A percentile compares a stretch with the other conserved stretches of the same genome.
Conservation (phyloP, 1,284 basidiomycete species). For the Sanguinoderma infundibulare region DNA sequence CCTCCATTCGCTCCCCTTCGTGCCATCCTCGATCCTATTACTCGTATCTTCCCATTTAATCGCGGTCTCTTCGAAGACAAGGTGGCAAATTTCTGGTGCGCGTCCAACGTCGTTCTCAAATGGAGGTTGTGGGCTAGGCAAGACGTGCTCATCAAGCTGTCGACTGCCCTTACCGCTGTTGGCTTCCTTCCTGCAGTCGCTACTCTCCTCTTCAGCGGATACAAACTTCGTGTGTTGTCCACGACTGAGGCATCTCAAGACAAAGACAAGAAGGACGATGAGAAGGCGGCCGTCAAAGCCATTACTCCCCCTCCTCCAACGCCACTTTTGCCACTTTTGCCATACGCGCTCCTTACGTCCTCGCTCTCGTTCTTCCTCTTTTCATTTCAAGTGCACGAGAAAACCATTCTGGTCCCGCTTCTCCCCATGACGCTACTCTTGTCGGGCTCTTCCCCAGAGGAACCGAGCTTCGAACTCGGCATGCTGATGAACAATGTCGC, state of each 20-base stretch:
- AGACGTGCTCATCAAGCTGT: slow-evolving; percentile 56
- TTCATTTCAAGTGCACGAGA: slow-evolving; percentile 96
- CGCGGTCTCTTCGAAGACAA: slow-evolving; percentile 96
- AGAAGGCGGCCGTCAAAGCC: background rate
- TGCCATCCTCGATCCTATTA: slow-evolving; percentile 65
- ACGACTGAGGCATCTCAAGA: background rate
- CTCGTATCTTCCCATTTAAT: slow-evolving; percentile 88
- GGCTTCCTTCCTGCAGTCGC: slow-evolving; percentile 67
- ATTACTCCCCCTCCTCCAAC: slow-evolving; percentile 25
- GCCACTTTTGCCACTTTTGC: slow-evolving; percentile 65
- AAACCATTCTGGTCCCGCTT: slow-evolving; percentile 88
- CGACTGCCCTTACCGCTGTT: slow-evolving; percentile 61
- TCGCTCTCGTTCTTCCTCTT: slow-evolving; percentile 93
- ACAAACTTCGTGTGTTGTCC: slow-evolving; percentile 38
- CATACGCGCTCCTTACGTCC: slow-evolving; percentile 72
- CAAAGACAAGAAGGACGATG: slow-evolving; percentile 5
- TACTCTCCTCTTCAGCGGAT: slow-evolving; percentile 56
- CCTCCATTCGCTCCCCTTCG: slow-evolving; percentile 57
- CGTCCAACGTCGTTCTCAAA: slow-evolving; percentile 86
- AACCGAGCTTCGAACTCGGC: slow-evolving; percentile 78
- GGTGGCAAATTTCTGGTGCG: slow-evolving; percentile 96
- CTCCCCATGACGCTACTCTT: slow-evolving; percentile 84
- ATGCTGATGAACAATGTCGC: slow-evolving; percentile 86
- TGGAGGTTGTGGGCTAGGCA: slow-evolving; percentile 67
- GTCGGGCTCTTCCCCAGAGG: slow-evolving; percentile 57